Conservation (phyloP, 2,329 filamentous ascomycete species). For the Alternaria sp. region DNA sequence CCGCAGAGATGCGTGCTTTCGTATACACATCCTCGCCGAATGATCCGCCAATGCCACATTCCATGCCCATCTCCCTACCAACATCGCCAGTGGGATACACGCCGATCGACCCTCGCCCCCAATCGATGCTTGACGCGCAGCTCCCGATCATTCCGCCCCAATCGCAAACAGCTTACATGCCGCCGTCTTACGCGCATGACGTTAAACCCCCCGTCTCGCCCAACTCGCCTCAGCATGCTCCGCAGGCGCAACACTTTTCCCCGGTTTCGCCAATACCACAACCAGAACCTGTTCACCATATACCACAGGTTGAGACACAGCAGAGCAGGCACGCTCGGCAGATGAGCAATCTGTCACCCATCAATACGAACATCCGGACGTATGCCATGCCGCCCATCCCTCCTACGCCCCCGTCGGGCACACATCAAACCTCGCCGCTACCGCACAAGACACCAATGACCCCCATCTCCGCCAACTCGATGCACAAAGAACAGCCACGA, state of each 20-base stretch:
- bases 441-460: conserved; percentile 39
- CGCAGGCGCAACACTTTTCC: conserved; percentile 27
- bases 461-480: conserved; percentile 28
- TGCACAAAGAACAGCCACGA: conserved; percentile 14
- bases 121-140: conserved; percentile 33
- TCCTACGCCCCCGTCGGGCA: conserved; percentile 31
- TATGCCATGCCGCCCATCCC: conserved; percentile 36
- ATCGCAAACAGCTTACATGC: conserved; percentile 25
- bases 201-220: conserved; percentile 36
- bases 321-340: conserved; percentile 39
- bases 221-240: conserved; percentile 28
- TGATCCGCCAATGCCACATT: conserved; percentile 34
- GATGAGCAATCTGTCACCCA: conserved; percentile 40
- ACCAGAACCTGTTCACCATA: conserved; percentile 21
- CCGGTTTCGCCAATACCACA: conserved; percentile 33
- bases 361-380: conserved; percentile 36
- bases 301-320: conserved; percentile 22
- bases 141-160: conserved; percentile 32
- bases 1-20: conserved; percentile 40
- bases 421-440: conserved; percentile 27
- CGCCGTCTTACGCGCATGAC: conserved; percentile 30
- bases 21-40: conserved; percentile 34
- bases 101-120: conserved; percentile 34
- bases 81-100: conserved; percentile 32
- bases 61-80: conserved; percentile 23